These are phyloP conservation scores for Russula sp. DNA, from an alignment of 768 basidiomycete species.

Conservation along the genomic window DNA sequence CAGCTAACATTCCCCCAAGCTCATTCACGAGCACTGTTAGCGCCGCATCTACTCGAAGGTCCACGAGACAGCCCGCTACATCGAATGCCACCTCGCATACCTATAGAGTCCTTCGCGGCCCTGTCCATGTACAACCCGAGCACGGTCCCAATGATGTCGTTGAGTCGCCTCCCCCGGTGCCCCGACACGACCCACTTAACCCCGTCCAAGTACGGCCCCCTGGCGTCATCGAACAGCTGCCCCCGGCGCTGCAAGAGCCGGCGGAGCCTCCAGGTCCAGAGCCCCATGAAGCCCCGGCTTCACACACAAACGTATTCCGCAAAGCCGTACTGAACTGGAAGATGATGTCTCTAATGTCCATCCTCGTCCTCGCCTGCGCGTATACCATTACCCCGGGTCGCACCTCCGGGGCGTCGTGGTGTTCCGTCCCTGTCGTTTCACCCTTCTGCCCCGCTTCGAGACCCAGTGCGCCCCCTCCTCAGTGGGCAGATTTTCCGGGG, in stretches of 20 bases:
- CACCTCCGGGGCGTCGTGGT: slow-evolving; percentile 40
- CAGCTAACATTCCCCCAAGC: background rate
- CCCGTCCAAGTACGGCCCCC: background rate
- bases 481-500: slow-evolving; percentile 55
- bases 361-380: slow-evolving; percentile 48
- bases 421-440: slow-evolving; percentile 55
- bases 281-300: background rate
- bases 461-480: slow-evolving; percentile 27
- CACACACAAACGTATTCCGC: slow-evolving; percentile 43
- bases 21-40: background rate
- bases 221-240: background rate
- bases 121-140: background rate
- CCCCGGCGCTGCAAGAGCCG: background rate
- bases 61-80: background rate
- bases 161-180: background rate
- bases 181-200: background rate
- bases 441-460: slow-evolving; percentile 34
- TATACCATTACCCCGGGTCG: slow-evolving; percentile 35
- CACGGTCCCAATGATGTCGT: background rate
- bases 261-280: background rate
- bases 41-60: background rate
- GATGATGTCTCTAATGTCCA: slow-evolving; percentile 49
- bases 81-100: background rate
- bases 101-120: background rate
- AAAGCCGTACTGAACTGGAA: slow-evolving; percentile 37